phyloP scores from a whole-genome alignment of 202 grass and related monocot species.

The Dendrocalamus latiflorus region DNA sequence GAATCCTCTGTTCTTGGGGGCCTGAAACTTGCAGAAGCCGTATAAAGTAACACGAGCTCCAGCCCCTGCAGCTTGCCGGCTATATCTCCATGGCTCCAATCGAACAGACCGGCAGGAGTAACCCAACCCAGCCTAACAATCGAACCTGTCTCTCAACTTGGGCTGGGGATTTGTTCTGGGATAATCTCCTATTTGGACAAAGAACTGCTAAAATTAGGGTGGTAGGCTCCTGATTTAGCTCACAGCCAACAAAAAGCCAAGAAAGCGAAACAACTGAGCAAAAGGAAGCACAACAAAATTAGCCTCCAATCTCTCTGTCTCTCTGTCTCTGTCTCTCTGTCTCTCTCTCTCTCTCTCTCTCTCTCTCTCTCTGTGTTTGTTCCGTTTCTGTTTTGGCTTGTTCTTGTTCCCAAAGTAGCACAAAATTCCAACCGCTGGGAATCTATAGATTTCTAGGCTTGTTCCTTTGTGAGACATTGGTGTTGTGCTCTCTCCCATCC shows the following conservation, averaged over 20 bases:
- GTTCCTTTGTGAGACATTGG: no score
- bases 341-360: not conserved
- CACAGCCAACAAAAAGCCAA: conserved; percentile 19
- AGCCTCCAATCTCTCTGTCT: not conserved
- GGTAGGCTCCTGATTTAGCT: conserved; percentile 35
- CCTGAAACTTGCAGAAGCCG: conserved; percentile 22
- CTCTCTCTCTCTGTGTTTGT: not conserved
- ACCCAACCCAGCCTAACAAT: conserved; percentile 13
- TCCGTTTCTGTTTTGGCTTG: conserved; percentile 28
- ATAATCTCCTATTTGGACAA: not conserved
- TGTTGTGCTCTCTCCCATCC: not conserved
- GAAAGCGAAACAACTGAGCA: not conserved
- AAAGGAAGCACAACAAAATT: conserved; percentile 42
- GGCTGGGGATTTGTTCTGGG: not conserved
- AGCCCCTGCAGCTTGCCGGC: conserved; percentile 25
- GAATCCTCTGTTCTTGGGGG: conserved; percentile 25
- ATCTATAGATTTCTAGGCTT: no score
- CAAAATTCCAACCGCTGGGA: not conserved
- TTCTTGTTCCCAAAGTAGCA: conserved; percentile 23
- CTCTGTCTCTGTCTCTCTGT: not conserved
- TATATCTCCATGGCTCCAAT: conserved; percentile 25
- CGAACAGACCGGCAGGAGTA: conserved; percentile 1
- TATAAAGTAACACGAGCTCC: conserved; percentile 35
- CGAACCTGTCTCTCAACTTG: not conserved
- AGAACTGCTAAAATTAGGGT: conserved; percentile 28